Conservation (phyloP, 1,284 basidiomycete genomes). For the Papiliotrema fonsecae region DNA sequence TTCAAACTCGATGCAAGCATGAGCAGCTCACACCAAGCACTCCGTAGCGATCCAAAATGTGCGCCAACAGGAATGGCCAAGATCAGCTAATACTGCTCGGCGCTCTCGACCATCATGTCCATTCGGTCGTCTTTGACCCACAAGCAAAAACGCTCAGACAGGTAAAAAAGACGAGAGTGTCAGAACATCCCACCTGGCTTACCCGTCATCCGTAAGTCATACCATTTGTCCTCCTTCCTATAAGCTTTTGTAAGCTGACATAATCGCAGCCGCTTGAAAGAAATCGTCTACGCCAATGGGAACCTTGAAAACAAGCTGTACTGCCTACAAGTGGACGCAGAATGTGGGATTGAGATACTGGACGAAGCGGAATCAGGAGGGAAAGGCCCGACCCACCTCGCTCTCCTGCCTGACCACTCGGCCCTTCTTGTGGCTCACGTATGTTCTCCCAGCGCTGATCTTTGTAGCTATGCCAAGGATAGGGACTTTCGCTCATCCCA, state of each 20-base stretch:
- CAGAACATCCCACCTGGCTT: conserved; percentile 25
- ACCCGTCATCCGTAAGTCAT: conserved; percentile 24
- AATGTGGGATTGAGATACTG: conserved; percentile 18
- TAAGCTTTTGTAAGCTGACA: neutral
- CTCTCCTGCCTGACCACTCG: conserved; percentile 10
- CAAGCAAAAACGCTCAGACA: conserved; percentile 6
- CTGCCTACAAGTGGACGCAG: conserved; percentile 7
- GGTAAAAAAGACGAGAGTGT: conserved; percentile 4
- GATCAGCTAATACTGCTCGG: conserved; percentile 23
- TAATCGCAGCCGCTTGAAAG: conserved; percentile 5
- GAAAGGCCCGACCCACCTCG: conserved; percentile 23
- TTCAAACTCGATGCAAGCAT: too few species aligned
- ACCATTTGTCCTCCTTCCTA: neutral
- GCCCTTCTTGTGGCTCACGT: conserved; percentile 22
- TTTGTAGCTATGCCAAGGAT: neutral
- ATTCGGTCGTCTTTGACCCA: conserved; percentile 18
- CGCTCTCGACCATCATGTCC: conserved; percentile 19
- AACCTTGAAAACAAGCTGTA: conserved; percentile 24
- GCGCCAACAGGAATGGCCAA: too few species aligned
- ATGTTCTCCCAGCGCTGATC: conserved; percentile 6
- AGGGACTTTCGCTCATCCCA: neutral
- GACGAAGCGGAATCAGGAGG: conserved; percentile 17
- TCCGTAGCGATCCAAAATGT: too few species aligned
- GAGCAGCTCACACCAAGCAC: too few species aligned
- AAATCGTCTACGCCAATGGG: conserved; percentile 24